These are phyloP conservation scores for Ustilago cynodontis DNA, from an alignment of 1,284 basidiomycete species.

Conservation along the genomic window DNA sequence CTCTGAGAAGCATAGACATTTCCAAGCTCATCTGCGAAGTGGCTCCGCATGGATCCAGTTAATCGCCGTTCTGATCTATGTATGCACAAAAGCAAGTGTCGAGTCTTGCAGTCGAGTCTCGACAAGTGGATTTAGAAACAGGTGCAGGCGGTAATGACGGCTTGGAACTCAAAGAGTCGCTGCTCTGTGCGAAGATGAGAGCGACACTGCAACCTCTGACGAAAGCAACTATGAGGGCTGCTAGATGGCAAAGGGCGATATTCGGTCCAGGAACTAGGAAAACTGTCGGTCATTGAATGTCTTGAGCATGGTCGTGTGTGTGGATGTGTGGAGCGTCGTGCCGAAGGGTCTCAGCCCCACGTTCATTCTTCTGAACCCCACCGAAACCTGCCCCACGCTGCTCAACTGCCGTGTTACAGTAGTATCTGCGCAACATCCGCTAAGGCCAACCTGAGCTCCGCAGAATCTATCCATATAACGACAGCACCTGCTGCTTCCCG, in stretches of 20 bases:
- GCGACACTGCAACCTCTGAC: background rate
- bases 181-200: background rate
- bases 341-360: slow-evolving; percentile 11
- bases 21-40: background rate
- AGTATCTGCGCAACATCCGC: background rate
- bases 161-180: background rate
- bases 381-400: slow-evolving; percentile 15
- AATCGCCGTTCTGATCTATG: background rate
- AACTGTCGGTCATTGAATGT: background rate
- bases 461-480: background rate
- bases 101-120: background rate
- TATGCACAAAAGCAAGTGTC: background rate
- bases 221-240: background rate
- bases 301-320: slow-evolving; percentile 5
- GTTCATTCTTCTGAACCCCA: slow-evolving; percentile 10
- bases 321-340: slow-evolving; percentile 2
- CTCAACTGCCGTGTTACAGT: background rate
- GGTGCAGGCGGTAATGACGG: background rate
- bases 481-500: slow-evolving; percentile 1
- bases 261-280: background rate
- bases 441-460: slow-evolving; percentile 10
- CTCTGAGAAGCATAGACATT: background rate
- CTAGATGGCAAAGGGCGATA: background rate
- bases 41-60: background rate
- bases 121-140: background rate